phyloP scores from a whole-genome alignment of 176 grass and related monocot species.

The Aegilops longissima region DNA sequence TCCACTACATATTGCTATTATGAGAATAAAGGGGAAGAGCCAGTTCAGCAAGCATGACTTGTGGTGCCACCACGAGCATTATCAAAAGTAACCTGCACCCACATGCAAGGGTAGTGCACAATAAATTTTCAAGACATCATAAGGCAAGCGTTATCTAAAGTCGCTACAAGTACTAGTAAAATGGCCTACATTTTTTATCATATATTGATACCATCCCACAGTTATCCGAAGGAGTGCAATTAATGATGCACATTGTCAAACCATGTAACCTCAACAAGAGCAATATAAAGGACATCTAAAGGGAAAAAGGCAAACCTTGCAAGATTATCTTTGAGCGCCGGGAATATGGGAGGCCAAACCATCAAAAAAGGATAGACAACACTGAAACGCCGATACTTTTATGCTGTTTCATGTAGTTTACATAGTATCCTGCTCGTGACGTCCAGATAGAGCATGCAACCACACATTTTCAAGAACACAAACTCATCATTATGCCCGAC shows the following conservation, averaged over 20 bases:
- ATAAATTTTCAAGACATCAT: too few relatives aligned
- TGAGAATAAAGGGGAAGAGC: too few relatives aligned
- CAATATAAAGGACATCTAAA: neutral
- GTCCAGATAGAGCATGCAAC: neutral
- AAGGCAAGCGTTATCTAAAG: neutral
- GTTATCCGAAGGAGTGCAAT: neutral
- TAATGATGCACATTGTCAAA: neutral
- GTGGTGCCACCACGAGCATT: too few relatives aligned
- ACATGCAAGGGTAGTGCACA: too few relatives aligned
- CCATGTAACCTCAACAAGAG: neutral
- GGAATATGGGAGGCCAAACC: too few relatives aligned
- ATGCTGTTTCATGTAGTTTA: neutral
- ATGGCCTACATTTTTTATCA: neutral
- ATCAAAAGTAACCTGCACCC: too few relatives aligned
- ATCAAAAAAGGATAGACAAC: neutral
- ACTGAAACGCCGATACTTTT: neutral
- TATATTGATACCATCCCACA: neutral
- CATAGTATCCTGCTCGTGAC: neutral
- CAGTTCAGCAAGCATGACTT: too few relatives aligned
- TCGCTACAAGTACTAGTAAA: neutral
- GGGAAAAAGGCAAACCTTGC: neutral
- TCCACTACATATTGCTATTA: too few relatives aligned
- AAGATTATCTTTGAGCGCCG: too few relatives aligned
- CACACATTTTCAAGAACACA: neutral
- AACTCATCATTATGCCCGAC: neutral